A percentile compares a stretch with the other conserved stretches of the same genome.
These are phyloP conservation scores for Ballota nigra DNA, from an alignment of 257 asterid genomes.

Conservation along the genomic window DNA sequence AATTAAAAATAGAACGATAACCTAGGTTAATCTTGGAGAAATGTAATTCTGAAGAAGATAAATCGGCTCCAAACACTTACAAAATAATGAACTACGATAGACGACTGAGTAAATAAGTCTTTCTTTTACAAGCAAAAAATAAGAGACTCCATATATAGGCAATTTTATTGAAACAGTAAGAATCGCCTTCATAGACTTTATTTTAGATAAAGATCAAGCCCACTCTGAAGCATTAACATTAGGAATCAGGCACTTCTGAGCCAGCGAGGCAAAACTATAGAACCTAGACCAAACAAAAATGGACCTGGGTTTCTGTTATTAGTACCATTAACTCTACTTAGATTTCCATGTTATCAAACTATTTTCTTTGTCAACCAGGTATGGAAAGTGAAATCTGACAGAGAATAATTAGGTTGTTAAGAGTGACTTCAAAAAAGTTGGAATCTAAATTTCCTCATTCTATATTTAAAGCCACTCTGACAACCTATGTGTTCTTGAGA, in stretches of 20 bases:
- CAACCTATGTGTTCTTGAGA: not conserved
- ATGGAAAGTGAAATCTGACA: not conserved
- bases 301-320: not conserved
- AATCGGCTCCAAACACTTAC: not conserved
- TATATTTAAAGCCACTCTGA: not conserved
- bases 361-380: not conserved
- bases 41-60: not conserved
- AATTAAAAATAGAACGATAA: not conserved
- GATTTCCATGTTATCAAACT: not conserved
- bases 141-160: not conserved
- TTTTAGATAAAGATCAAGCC: not conserved
- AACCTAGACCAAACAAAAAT: not conserved
- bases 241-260: not conserved
- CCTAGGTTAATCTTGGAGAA: conserved; percentile 3
- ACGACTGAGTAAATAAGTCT: not conserved
- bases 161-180: not conserved
- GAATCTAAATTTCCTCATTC: not conserved
- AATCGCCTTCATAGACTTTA: not conserved
- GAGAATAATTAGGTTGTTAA: not conserved
- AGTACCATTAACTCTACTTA: conserved; percentile 1
- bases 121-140: not conserved
- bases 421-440: not conserved
- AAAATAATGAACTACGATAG: not conserved
- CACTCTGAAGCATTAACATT: not conserved
- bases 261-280: not conserved